Evolutionary conservation across 306 rosid species (phyloP), one percentile per base, ranked within the genome.

Genomic region (Begonia loranthoides): DNA sequence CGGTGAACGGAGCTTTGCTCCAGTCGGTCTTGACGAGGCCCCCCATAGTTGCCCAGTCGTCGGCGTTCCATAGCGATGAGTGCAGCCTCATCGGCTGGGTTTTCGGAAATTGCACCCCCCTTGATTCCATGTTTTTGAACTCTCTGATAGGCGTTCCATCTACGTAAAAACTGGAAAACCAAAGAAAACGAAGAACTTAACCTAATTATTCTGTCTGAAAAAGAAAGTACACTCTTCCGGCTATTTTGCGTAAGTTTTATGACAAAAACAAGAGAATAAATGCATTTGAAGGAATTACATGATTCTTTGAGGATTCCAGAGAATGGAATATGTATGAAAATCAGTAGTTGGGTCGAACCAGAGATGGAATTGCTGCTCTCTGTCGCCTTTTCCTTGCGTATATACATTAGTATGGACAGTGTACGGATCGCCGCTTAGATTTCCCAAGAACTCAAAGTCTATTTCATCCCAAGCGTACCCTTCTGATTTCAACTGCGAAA

Each of bases 11-110:
- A 61, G 90, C 90, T 49, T 67, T 45, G 17, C 76, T 45, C 90
- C 90, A 81, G 40, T 81, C 90, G 3, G 87, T 78, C 67, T 84
- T 80, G 11, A 81, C 74, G 0, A 76, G 70, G 36, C 95, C 90
- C 15, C 90, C 94, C 51, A 84, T 78, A 3, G 95, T 85, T 5
- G 94, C 94, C 89, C 89, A 84, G 10, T 83, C 82, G 60, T 83
- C 94, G 0, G 88, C 94, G 63, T 75, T 77, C 94, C 90, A 84
- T 17, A 80, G 53, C 49, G 82, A 80, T 0, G 94, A 80, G 51
- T 78, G 67, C 55, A 84, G 66, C 38, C 79, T 84, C 90, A 80
- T 78, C 8, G 87, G 61, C 21, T 84, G 94, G 46, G 34, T 72
- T 67, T 73, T 84, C 1, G 87, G 90, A 51, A 70, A 84, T 14